Evolutionary conservation across 768 basidiomycete species (phyloP), one percentile per base, ranked within the genome.

Genomic region (Solioccasus polychromus): DNA sequence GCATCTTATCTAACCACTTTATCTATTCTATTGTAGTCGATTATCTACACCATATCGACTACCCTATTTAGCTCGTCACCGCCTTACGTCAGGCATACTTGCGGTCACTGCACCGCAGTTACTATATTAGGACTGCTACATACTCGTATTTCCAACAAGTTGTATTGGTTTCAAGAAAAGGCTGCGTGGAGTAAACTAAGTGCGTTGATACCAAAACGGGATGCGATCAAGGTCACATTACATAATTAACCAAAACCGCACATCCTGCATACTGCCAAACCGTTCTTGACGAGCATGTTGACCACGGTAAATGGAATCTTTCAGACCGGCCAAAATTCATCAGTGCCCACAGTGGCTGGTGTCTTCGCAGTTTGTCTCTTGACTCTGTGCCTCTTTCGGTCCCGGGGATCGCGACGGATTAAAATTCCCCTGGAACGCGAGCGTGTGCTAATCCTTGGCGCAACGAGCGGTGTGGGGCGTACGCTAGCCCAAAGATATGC

Each of bases 381-480:
- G 12, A 44, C 53, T 3, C 20, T 62, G 8, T 56, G 61, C 34
- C 36, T 67, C 24, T 6, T 50, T 28, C 52, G 29, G 14, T 48
- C 46, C 9, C 46, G 51, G 2, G 42, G 58, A 10, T 55, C 53
- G 0, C 59, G 45, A 31, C 71, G 77, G 24, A 60, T 60, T 20
- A 69, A 67, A 43, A 53, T 85, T 8, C 57, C 70, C 8, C 68
- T 61, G n/a, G 44, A 43, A 1, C 50, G 71, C 3, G 92, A 95
- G 60, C 79, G 89, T 1, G 85, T 93, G 6, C 62, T 96, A 2
- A 71, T 96, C 38, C 63, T 96, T 7, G 93, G 93, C 5, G 91
- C 85, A 1, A 86, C 88, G 2, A 84, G 84, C 37, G 93, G 93
- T 0, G 81, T 95, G 20, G 93, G 93, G 1, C 74, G 77, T 34